phyloP scores from a whole-genome alignment of 306 rosid genomes.

The Gastrolobium villosum region DNA sequence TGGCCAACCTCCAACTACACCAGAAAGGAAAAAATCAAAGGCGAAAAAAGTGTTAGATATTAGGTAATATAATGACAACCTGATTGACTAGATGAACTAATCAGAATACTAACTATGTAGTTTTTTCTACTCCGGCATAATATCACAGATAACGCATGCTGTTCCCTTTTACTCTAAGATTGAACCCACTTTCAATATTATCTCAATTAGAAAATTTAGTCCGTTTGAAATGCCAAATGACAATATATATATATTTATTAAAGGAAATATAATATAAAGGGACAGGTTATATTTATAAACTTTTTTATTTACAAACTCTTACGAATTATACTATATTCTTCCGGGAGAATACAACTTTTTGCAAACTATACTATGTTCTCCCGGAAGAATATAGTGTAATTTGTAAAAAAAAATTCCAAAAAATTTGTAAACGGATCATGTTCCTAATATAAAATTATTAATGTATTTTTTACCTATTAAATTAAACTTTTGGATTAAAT shows the following conservation, averaged over 20 bases:
- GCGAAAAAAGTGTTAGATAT: slow-evolving; percentile 26
- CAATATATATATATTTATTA: background rate
- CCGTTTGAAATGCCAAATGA: background rate
- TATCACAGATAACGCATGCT: slow-evolving; percentile 31
- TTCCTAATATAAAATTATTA: too few species aligned
- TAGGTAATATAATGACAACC: slow-evolving; percentile 53
- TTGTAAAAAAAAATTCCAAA: too few species aligned
- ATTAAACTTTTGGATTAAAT: too few species aligned
- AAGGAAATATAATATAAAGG: too few species aligned
- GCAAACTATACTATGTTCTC: too few species aligned
- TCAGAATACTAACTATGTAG: slow-evolving; percentile 31
- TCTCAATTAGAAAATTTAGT: slow-evolving; percentile 28
- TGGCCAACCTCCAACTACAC: slow-evolving; percentile 65
- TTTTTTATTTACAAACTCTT: too few species aligned
- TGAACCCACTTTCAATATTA: slow-evolving; percentile 20
- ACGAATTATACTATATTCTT: too few species aligned
- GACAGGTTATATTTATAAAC: too few species aligned
- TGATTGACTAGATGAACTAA: slow-evolving; percentile 53
- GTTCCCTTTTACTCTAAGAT: slow-evolving; percentile 49
- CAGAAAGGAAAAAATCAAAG: slow-evolving; percentile 9
- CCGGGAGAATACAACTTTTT: too few species aligned
- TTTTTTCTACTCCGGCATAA: slow-evolving; percentile 46
- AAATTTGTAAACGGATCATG: too few species aligned
- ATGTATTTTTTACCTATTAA: too few species aligned
- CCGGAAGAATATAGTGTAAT: too few species aligned